Conservation (phyloP, 139 green algal species). For the Chlorella sp. region DNA sequence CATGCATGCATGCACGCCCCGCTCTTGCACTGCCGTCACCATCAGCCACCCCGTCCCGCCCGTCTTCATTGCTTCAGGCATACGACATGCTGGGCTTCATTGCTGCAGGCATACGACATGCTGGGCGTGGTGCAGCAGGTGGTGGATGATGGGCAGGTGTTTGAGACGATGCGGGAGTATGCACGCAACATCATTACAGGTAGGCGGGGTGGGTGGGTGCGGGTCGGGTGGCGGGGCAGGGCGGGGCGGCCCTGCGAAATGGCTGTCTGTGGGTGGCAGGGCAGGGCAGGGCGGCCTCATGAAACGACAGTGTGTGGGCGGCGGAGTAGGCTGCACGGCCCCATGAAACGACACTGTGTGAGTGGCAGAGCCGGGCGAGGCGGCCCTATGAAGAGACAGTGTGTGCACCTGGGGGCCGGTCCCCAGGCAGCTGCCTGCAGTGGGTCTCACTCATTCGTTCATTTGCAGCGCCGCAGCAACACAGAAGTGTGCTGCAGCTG, state of each 20-base stretch:
- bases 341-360: too few species aligned
- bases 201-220: background rate
- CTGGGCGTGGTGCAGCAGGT: constrained; percentile 56
- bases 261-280: too few species aligned
- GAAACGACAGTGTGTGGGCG: too few species aligned
- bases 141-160: constrained; percentile 68
- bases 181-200: constrained; percentile 71
- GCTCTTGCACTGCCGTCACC: background rate
- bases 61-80: background rate
- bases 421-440: background rate
- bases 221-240: background rate
- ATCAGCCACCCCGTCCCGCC: background rate
- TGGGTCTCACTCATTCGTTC: too few species aligned
- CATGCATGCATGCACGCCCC: background rate
- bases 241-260: too few species aligned
- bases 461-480: too few species aligned
- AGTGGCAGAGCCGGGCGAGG: too few species aligned
- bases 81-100: constrained; percentile 64
- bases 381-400: too few species aligned
- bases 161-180: constrained; percentile 69
- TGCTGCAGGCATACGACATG: constrained; percentile 65
- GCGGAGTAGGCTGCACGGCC: background rate
- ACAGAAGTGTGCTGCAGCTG: background rate
- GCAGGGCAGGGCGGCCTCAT: too few species aligned
- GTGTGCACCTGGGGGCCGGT: background rate